Conservation (phyloP, 78 protist genomes). For the Capsaspora owczarzaki region DNA sequence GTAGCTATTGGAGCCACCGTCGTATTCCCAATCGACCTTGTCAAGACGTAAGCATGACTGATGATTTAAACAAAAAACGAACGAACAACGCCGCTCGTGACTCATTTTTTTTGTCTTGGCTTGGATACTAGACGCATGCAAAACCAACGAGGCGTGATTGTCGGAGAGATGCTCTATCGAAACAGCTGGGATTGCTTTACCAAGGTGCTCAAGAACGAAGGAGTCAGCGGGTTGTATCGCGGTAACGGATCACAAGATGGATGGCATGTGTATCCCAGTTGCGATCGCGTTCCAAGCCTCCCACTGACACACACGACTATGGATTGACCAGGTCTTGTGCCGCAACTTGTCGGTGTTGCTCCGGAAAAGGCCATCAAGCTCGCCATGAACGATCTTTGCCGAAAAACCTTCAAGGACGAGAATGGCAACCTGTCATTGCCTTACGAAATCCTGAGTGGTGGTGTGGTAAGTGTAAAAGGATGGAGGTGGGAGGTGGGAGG, state of each 20-base stretch:
- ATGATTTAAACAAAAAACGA: no score
- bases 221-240: no score
- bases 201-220: slow-evolving; percentile 40
- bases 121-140: no score
- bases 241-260: no score
- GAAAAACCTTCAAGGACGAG: slow-evolving; percentile 42
- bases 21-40: slow-evolving; percentile 70
- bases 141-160: slow-evolving; percentile 39
- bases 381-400: slow-evolving; percentile 57
- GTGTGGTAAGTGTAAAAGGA: slow-evolving; percentile 47
- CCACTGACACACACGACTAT: no score
- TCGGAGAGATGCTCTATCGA: slow-evolving; percentile 44
- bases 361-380: slow-evolving; percentile 81
- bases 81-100: no score
- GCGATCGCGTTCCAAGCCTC: no score
- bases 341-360: slow-evolving; percentile 77
- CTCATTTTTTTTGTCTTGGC: no score
- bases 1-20: slow-evolving; percentile 64
- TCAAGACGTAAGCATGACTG: no score
- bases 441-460: slow-evolving; percentile 65
- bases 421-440: slow-evolving; percentile 20
- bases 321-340: slow-evolving; percentile 61
- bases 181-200: slow-evolving; percentile 61
- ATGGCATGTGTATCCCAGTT: no score
- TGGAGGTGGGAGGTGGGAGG: no score